Percentiles rank a stretch among this genome's conserved stretches.
These are phyloP conservation scores for Mycena haematopus DNA, from an alignment of 768 basidiomycete genomes.

Conservation along the genomic window DNA sequence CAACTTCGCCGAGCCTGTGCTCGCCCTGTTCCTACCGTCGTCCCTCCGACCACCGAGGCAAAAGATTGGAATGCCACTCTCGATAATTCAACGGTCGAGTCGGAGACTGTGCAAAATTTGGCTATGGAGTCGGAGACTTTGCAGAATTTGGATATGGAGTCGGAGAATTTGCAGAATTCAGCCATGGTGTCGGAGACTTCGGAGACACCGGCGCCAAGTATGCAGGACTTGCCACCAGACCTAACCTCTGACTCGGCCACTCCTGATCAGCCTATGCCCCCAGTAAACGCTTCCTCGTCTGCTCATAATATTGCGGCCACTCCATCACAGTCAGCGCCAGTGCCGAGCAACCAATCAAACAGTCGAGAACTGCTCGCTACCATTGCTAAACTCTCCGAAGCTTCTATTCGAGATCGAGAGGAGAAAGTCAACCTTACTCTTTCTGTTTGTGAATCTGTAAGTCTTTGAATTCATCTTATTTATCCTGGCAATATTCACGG, in stretches of 20 bases:
- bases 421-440: slow-evolving; percentile 82
- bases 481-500: slow-evolving; percentile 14
- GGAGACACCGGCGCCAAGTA: neutral
- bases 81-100: neutral
- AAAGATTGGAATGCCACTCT: neutral
- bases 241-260: neutral
- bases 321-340: neutral
- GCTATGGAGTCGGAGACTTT: neutral
- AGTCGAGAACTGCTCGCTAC: slow-evolving; percentile 60
- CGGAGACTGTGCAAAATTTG: neutral
- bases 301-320: neutral
- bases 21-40: neutral
- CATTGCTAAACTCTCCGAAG: slow-evolving; percentile 66
- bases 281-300: slow-evolving; percentile 1
- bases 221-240: neutral
- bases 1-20: slow-evolving; percentile 10
- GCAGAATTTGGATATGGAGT: neutral
- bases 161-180: neutral
- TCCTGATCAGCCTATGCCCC: neutral
- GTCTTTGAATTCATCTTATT: slow-evolving; percentile 30
- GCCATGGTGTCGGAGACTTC: neutral
- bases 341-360: neutral
- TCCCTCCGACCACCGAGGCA: neutral
- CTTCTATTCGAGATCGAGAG: slow-evolving; percentile 66
- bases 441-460: slow-evolving; percentile 72